Percentiles rank a stretch among this genome's conserved stretches.
phyloP scores from a whole-genome alignment of 805 yeast species.

The Saccharomyces mikatae region DNA sequence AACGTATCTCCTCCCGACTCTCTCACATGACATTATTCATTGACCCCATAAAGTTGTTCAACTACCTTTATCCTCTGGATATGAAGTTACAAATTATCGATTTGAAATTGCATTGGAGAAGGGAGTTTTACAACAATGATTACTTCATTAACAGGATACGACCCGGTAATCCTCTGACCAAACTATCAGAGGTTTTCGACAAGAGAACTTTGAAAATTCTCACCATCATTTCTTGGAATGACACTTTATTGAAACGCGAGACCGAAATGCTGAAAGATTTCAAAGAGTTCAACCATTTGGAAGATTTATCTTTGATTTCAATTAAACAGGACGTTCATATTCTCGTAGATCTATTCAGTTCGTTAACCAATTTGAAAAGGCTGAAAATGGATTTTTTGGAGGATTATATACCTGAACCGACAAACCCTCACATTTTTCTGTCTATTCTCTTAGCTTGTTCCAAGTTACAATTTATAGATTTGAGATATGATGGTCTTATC shows the following conservation, averaged over 20 bases:
- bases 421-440: slow-evolving; percentile 28
- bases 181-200: slow-evolving; percentile 33
- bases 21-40: slow-evolving; percentile 33
- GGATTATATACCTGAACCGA: slow-evolving; percentile 29
- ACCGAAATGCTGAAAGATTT: slow-evolving; percentile 33
- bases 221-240: slow-evolving; percentile 39
- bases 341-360: slow-evolving; percentile 28
- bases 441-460: slow-evolving; percentile 30
- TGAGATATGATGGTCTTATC: slow-evolving; percentile 31
- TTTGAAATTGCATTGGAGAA: slow-evolving; percentile 36
- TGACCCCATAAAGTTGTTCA: slow-evolving; percentile 34
- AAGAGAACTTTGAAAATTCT: slow-evolving; percentile 29
- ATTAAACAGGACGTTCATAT: slow-evolving; percentile 30
- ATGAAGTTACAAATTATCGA: slow-evolving; percentile 31
- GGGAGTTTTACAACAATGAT: slow-evolving; percentile 31
- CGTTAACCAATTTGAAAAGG: slow-evolving; percentile 28
- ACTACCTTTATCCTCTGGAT: slow-evolving; percentile 27
- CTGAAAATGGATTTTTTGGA: slow-evolving; percentile 35
- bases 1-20: slow-evolving; percentile 25
- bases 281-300: slow-evolving; percentile 30
- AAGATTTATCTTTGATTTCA: slow-evolving; percentile 36
- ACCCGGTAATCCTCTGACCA: slow-evolving; percentile 13
- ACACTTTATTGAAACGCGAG: slow-evolving; percentile 28
- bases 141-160: slow-evolving; percentile 18
- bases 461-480: slow-evolving; percentile 33